These are phyloP conservation scores for Lindgomyces ingoldianus DNA, from an alignment of 495 filamentous ascomycete species.

Conservation along the genomic window DNA sequence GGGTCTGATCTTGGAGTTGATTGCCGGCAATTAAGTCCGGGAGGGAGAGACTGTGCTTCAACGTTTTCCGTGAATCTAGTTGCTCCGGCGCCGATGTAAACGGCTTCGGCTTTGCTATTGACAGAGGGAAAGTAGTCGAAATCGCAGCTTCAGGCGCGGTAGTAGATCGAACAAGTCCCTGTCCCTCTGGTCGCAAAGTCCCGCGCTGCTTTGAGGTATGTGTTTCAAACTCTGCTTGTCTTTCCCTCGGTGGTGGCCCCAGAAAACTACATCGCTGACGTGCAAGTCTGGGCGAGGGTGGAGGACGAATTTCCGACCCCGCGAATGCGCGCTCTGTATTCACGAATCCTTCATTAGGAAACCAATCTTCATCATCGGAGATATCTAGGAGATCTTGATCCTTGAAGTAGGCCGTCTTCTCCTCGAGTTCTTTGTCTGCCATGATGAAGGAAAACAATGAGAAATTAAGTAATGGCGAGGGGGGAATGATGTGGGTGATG, in stretches of 20 bases:
- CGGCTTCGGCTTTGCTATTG: slow-evolving; percentile 5
- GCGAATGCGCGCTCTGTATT: slow-evolving; percentile 22
- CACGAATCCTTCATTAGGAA: slow-evolving; percentile 35
- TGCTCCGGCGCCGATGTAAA: neutral
- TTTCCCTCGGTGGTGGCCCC: slow-evolving; percentile 25
- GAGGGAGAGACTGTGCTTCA: slow-evolving; percentile 17
- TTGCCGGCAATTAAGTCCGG: neutral
- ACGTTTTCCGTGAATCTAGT: neutral
- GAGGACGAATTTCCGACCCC: slow-evolving; percentile 15
- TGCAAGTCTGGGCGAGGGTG: neutral
- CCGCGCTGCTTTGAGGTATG: slow-evolving; percentile 2
- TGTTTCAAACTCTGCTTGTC: slow-evolving; percentile 9
- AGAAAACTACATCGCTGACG: slow-evolving; percentile 28
- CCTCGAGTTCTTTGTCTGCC: slow-evolving; percentile 27
- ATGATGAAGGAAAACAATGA: slow-evolving; percentile 10
- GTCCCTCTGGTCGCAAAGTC: neutral
- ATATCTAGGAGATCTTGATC: slow-evolving; percentile 52
- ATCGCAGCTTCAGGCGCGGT: slow-evolving; percentile 11
- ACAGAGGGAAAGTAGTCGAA: slow-evolving; percentile 7
- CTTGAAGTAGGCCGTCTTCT: slow-evolving; percentile 52
- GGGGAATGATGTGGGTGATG: neutral
- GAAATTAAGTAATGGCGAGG: neutral
- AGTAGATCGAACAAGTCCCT: slow-evolving; percentile 2
- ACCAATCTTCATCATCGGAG: slow-evolving; percentile 41
- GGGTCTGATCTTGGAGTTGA: neutral